Percentiles rank a stretch among this genome's conserved stretches.
Evolutionary conservation across 1,284 basidiomycete species (phyloP).

Genomic region (Clitocybe nebularis): DNA sequence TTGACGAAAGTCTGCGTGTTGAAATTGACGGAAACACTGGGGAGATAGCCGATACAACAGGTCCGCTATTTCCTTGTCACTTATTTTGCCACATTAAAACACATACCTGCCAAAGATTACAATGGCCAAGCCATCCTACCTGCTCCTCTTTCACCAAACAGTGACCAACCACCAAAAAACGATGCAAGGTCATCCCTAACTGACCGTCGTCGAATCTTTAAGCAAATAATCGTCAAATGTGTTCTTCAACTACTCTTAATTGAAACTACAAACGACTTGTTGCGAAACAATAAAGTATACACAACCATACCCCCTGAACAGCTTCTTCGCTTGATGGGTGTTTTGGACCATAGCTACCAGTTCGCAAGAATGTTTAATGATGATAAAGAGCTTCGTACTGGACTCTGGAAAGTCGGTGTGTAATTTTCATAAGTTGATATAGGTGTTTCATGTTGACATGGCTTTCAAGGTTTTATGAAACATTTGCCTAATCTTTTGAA

Average conservation of each 20-base stretch:
- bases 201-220: constrained; percentile 90
- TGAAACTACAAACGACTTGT: constrained; percentile 94
- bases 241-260: constrained; percentile 96
- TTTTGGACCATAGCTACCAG: constrained; percentile 95
- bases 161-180: constrained; percentile 43
- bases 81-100: constrained; percentile 11
- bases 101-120: constrained; percentile 39
- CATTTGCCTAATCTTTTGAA: constrained; percentile 97
- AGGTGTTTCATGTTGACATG: no score
- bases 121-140: constrained; percentile 72
- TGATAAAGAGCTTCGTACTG: constrained; percentile 94
- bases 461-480: constrained; percentile 90
- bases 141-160: constrained; percentile 69
- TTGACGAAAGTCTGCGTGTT: constrained; percentile 82
- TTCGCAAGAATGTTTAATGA: constrained; percentile 98
- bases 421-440: no score
- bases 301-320: constrained; percentile 92
- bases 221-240: constrained; percentile 99
- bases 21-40: constrained; percentile 67
- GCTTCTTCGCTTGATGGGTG: constrained; percentile 88
- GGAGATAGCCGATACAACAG: constrained; percentile 54
- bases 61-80: constrained; percentile 25
- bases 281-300: constrained; percentile 92
- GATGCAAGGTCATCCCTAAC: constrained; percentile 50
- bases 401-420: constrained; percentile 98